Conservation (phyloP, 495 filamentous ascomycete species). For the Terfezia boudieri region DNA sequence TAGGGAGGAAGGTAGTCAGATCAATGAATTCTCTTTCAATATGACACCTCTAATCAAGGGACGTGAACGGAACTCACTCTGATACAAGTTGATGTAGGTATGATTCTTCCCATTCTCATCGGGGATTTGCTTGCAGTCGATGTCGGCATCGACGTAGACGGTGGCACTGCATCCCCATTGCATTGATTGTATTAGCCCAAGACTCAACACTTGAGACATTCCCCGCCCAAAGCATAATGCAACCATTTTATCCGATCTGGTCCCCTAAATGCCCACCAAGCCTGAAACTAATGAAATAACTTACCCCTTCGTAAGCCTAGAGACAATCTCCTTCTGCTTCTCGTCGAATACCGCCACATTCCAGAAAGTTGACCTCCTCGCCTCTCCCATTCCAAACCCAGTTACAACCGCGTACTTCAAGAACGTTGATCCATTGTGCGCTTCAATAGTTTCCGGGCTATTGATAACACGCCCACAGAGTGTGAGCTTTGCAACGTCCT, state of each 20-base stretch:
- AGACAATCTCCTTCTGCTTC: constrained; percentile 4
- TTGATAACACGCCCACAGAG: constrained; percentile 2
- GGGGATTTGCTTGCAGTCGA: background rate
- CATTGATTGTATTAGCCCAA: background rate
- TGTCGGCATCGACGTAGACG: background rate
- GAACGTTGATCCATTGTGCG: constrained; percentile 1
- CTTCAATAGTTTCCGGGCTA: constrained; percentile 5
- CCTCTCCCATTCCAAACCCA: background rate
- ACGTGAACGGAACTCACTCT: background rate
- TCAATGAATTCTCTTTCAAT: too few species aligned
- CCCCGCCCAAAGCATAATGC: background rate
- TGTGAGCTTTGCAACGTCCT: constrained; percentile 2
- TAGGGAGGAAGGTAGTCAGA: too few species aligned
- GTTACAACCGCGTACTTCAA: constrained; percentile 1
- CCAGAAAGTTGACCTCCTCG: constrained; percentile 2
- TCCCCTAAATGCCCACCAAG: background rate
- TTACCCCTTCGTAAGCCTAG: constrained; percentile 6
- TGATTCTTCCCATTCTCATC: background rate
- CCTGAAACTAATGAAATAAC: background rate
- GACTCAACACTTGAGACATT: background rate
- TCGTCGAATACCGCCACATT: constrained; percentile 1
- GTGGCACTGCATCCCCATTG: background rate
- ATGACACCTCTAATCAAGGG: too few species aligned
- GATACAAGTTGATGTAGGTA: background rate
- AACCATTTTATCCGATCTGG: background rate